Base-by-base conservation (phyloP, 106 monocot genomes). In the Apostasia ramifera region DNA sequence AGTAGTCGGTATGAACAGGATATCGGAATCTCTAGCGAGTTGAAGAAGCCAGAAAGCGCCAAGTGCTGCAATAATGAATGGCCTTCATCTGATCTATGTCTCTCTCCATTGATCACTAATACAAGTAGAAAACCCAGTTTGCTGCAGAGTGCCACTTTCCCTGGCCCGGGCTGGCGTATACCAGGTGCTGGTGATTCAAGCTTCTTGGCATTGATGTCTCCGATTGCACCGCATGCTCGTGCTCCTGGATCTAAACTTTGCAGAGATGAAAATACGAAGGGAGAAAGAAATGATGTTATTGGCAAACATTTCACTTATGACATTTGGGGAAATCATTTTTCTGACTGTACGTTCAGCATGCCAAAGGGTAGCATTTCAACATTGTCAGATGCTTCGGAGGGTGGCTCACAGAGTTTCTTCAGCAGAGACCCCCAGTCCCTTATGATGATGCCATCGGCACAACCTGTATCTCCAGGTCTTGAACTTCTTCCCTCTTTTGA, bases 271-370 rank as follows among this genome's bases (percentile, higher is more conserved):
- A 80, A 82, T 44, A 26, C 42, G 14, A 43, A 78, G 72, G 64
- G 40, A 45, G 76, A 70, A 12, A 78, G 74, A 40, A 77, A 62
- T 63, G 66, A 41, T 45, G 61, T n/a, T 2, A 6, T 41, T 6
- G 69, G 45, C 47, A 82, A 84, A 53, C 74, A 90, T 44, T 90
- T 82, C 40, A 78, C 76, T 38, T 94, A 94, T 70, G 84, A 90
- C 57, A 94, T 94, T 13, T 94, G 93, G 93, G 93, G 86, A 10
- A 76, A 94, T 75, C 80, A 90, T 82, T 84, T 94, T 73, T 64
- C 82, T 57, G 81, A 79, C 8, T 70, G 63, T 46, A 63, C 84
- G 46, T 57, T 82, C 69, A 72, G 66, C 41, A 80, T 54, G 59
- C 58, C 77, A 61, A 81, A 74, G 73, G 78, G 77, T 70, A 40